These are phyloP conservation scores for Exophiala sp. DNA, from an alignment of 2,329 filamentous ascomycete genomes.

Conservation along the genomic window DNA sequence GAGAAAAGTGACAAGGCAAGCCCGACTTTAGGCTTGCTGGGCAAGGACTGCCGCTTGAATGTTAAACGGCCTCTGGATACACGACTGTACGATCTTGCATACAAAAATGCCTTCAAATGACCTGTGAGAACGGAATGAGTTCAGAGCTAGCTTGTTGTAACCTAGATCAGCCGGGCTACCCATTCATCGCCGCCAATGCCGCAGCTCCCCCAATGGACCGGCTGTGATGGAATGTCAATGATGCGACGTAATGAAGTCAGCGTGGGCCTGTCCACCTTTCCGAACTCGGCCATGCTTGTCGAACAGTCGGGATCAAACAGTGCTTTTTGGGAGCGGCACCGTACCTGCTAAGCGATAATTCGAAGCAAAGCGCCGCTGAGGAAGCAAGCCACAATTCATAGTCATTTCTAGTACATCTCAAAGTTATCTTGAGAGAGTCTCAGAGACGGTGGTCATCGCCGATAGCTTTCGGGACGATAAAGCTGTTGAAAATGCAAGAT, in stretches of 20 bases:
- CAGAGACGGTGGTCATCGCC: background rate
- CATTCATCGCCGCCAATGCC: slow-evolving; percentile 16
- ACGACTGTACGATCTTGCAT: slow-evolving; percentile 3
- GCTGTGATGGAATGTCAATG: slow-evolving; percentile 7
- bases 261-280: slow-evolving; percentile 13
- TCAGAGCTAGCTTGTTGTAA: slow-evolving; percentile 9
- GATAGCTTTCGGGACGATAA: background rate
- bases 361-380: background rate
- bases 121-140: background rate
- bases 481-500: background rate
- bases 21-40: slow-evolving; percentile 6
- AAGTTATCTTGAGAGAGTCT: too few species aligned
- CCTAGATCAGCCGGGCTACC: slow-evolving; percentile 18
- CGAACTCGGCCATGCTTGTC: slow-evolving; percentile 6
- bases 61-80: slow-evolving; percentile 7
- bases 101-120: slow-evolving; percentile 19
- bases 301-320: background rate
- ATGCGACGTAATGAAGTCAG: slow-evolving; percentile 27
- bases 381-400: background rate
- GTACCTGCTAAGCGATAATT: background rate
- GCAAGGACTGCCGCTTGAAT: slow-evolving; percentile 2
- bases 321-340: background rate
- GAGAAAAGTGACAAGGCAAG: slow-evolving; percentile 16
- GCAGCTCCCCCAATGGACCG: slow-evolving; percentile 8
- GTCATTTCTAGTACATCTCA: background rate